A percentile compares a stretch with the other conserved stretches of the same genome.
These are phyloP conservation scores for Malassezia restricta DNA, from an alignment of 1,284 basidiomycete species.

Conservation along the genomic window DNA sequence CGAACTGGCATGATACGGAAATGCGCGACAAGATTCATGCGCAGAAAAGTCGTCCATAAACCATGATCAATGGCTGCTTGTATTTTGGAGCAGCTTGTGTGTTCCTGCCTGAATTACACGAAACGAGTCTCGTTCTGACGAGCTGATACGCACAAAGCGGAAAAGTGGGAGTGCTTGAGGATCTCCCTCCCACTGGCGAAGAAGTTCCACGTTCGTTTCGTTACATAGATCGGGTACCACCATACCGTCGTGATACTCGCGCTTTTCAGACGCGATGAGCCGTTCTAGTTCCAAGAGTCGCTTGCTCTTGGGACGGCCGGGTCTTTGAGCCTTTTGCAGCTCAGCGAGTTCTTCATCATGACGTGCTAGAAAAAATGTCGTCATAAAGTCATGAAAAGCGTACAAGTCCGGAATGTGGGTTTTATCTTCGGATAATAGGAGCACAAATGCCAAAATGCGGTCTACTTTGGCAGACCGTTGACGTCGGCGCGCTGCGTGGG, in stretches of 20 bases:
- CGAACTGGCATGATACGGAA: no score
- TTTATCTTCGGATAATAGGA: conserved; percentile 33
- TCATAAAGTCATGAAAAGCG: conserved; percentile 31
- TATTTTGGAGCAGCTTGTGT: conserved; percentile 24
- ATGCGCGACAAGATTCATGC: background rate
- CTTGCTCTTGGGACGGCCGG: conserved; percentile 30
- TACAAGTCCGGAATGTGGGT: conserved; percentile 29
- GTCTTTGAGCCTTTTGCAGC: conserved; percentile 24
- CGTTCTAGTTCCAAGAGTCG: conserved; percentile 32
- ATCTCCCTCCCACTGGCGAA: conserved; percentile 41
- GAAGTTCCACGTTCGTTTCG: conserved; percentile 29
- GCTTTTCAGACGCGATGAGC: conserved; percentile 21
- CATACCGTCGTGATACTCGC: conserved; percentile 36
- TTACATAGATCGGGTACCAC: conserved; percentile 37
- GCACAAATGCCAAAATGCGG: conserved; percentile 33
- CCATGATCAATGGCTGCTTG: background rate
- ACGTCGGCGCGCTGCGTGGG: conserved; percentile 19
- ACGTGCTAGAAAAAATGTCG: conserved; percentile 27
- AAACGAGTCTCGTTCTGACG: conserved; percentile 23
- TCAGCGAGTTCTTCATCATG: conserved; percentile 29
- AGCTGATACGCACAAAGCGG: conserved; percentile 38
- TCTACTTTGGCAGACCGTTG: conserved; percentile 34
- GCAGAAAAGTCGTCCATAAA: conserved; percentile 32
- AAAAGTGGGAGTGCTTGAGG: conserved; percentile 35
- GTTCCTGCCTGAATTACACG: conserved; percentile 26